Base-by-base conservation (phyloP, 257 asterid genomes). In the Jacaranda mimosifolia region DNA sequence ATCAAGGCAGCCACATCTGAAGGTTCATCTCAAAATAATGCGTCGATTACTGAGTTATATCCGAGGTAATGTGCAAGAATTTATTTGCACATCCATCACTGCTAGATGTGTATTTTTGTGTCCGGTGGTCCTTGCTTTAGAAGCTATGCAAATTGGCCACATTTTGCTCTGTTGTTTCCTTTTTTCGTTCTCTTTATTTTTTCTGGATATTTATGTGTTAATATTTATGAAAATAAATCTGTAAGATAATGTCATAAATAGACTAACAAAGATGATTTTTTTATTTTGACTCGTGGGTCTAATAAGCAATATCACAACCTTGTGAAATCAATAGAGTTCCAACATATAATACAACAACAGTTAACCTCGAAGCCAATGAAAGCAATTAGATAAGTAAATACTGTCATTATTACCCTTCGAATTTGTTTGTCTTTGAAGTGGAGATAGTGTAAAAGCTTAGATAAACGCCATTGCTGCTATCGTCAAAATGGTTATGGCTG, bases 31-130 rank as follows among this genome's bases (percentile, higher is more conserved):
- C n/a, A n/a, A 57, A 66, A 52, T 43, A 63, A 65, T 14, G 26
- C 0, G 49, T 56, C 69, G 9, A 32, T 67, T 4, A 76, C 68
- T 14, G 75, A 56, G 58, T 42, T 76, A 43, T 56, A 55, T 76
- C 75, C 69, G 1, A 68, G 69, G 12, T 76, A 45, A 74, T 38
- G 32, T 73, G 35, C 26, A 72, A 57, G 56, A 10, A 40, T 40
- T 26, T 26, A 0, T 26, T 40, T 46, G 66, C 53, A 53, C 48
- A 8, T 35, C 35, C 2, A 35, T 63, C 26, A 13, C 6, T 14
- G 1, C 32, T 3, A 7, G 14, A 32, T 57, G 36, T 57, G 63
- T 57, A 13, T 26, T 26, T 26, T 26, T 21, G 18, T 57, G 17
- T 18, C 17, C 7, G 9, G 12, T 18, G 63, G 0, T 35, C 36